Base-by-base conservation (phyloP, 2,329 filamentous ascomycete species). In the Colletotrichum sp. region DNA sequence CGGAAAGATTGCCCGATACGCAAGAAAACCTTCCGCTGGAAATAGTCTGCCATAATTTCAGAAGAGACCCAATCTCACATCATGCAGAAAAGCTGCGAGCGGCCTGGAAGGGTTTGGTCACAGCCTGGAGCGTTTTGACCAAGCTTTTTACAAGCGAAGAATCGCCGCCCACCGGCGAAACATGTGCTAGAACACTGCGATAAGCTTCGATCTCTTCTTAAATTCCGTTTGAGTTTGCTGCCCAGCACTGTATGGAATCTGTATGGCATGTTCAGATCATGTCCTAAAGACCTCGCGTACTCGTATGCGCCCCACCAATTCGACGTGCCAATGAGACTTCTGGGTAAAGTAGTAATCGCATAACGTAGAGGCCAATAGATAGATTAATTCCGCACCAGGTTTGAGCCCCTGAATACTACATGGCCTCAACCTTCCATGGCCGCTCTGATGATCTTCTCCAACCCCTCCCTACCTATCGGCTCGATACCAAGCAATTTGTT, bases 381-480 rank as follows among this genome's bases (percentile, higher is more conserved):
- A 18, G 36, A 64, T 13, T 36, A 22, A 22, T n/a, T 64, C 22
- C 62, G n/a, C 39, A 22, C 13, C 22, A 32, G n/a, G 30, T 63
- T n/a, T 34, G 8, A 36, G 30, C 60, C 28, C 30, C 60, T 24
- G 30, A 64, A 22, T 39, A 32, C 22, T 24, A 39, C 62, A 32
- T 39, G 18, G 4, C 6, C 28, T 72, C 22, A 68, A n/a, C 36
- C 55, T 36, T 72, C 5, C 24, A 72, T 68, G 15, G 71, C 71
- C 7, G 55, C n/a, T 34, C 55, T 48, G 30, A 72, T 68, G n/a
- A 72, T 72, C 36, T 68, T 48, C 22, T 72, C 71, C 28, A 72
- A 18, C 16, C 71, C 71, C 26, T 55, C 36, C 28, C 71, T 68
- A 1, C 64, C 71, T 72, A 72, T 68, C 16, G 64, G 30, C 30